Percentiles rank a stretch among this genome's conserved stretches.
These are phyloP conservation scores for Alternaria panax DNA, from an alignment of 2,329 filamentous ascomycete species.

Conservation along the genomic window DNA sequence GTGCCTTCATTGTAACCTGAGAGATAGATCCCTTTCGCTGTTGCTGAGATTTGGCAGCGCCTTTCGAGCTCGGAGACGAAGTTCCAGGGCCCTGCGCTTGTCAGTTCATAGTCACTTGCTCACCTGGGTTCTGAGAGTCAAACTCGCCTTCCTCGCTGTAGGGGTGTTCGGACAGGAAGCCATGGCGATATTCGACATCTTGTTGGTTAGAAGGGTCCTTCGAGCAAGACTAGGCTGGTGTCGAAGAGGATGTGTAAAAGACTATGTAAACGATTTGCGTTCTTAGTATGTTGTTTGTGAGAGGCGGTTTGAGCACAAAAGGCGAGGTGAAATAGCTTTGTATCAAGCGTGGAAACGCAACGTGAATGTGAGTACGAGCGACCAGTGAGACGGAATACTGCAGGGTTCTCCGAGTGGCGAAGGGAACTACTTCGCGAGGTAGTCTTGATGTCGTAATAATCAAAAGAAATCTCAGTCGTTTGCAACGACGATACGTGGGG, in stretches of 20 bases:
- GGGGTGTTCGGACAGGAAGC: slow-evolving; percentile 6
- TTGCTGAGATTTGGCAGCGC: neutral
- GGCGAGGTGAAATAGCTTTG: neutral
- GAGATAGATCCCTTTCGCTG: neutral
- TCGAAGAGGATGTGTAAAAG: neutral
- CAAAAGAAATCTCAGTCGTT: neutral
- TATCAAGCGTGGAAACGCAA: slow-evolving; percentile 3
- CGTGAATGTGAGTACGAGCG: neutral
- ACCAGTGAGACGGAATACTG: neutral
- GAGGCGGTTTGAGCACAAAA: neutral
- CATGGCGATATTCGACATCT: neutral
- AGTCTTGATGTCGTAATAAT: neutral
- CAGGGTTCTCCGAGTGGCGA: neutral
- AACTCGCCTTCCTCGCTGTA: slow-evolving; percentile 18
- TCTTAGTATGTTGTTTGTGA: neutral
- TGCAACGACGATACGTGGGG: neutral
- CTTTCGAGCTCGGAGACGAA: neutral
- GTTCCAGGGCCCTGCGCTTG: neutral
- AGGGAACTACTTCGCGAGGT: neutral
- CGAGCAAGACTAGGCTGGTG: neutral
- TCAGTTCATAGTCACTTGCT: neutral
- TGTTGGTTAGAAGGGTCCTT: neutral
- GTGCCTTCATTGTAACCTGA: neutral
- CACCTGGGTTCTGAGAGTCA: rapidly evolving
- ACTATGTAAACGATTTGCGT: neutral